These are phyloP conservation scores for Areca catechu DNA, from an alignment of 176 grass and related monocot species.

Conservation along the genomic window DNA sequence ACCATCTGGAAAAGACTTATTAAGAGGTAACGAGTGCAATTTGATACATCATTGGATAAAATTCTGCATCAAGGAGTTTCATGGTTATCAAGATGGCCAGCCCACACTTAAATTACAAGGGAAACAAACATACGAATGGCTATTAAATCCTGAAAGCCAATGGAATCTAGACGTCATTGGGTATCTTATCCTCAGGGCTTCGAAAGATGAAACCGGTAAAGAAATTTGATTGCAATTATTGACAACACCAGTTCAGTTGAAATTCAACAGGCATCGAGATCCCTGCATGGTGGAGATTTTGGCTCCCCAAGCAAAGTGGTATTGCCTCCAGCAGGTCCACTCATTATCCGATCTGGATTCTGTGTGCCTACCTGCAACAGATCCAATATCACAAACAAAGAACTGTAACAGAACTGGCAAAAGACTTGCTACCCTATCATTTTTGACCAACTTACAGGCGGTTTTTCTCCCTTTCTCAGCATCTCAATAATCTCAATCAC, in stretches of 20 bases:
- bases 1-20: too few species aligned
- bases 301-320: conserved; percentile 64
- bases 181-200: too few species aligned
- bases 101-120: too few species aligned
- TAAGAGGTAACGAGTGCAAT: too few species aligned
- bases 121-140: too few species aligned
- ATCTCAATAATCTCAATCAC: conserved; percentile 87
- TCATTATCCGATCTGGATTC: conserved; percentile 58
- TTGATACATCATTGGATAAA: too few species aligned
- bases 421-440: neutral
- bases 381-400: neutral
- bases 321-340: conserved; percentile 77
- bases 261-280: conserved; percentile 84
- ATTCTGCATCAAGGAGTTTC: too few species aligned
- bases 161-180: too few species aligned
- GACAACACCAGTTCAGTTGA: conserved; percentile 23
- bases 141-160: too few species aligned
- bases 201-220: too few species aligned
- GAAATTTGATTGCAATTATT: conserved; percentile 14
- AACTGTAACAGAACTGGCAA: neutral
- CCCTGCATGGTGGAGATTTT: conserved; percentile 75
- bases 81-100: too few species aligned
- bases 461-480: conserved; percentile 76
- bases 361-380: conserved; percentile 63
- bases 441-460: conserved; percentile 51